phyloP scores from a whole-genome alignment of 768 basidiomycete species.

The Naganishia vaughanmartiniae region DNA sequence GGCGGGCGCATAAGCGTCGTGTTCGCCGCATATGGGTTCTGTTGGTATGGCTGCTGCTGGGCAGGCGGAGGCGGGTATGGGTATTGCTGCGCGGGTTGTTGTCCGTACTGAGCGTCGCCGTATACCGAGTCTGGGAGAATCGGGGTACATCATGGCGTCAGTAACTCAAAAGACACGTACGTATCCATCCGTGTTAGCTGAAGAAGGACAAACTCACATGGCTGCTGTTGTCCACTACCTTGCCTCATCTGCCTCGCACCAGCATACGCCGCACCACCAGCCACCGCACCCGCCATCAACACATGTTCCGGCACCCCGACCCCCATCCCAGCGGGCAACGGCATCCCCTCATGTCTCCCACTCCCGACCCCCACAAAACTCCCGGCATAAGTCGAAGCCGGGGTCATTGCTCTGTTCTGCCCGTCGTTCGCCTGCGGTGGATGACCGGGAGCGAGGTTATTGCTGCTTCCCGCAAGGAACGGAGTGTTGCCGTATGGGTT shows the following conservation, averaged over 20 bases:
- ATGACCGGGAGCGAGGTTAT: slow-evolving; percentile 6
- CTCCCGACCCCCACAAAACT: slow-evolving; percentile 21
- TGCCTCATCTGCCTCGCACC: background rate
- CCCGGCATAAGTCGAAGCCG: slow-evolving; percentile 6
- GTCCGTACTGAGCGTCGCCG: slow-evolving; percentile 10
- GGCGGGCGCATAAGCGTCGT: slow-evolving; percentile 1
- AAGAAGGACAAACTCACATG: slow-evolving; percentile 9
- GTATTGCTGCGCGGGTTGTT: slow-evolving; percentile 2
- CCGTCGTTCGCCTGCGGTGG: no score
- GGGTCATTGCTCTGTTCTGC: background rate
- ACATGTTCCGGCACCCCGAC: no score
- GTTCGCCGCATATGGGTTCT: slow-evolving; percentile 12
- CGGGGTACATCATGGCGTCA: no score
- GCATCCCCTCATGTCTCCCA: slow-evolving; percentile 16
- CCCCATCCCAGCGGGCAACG: background rate
- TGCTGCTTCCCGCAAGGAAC: no score
- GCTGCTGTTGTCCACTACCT: background rate
- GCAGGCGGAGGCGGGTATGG: background rate
- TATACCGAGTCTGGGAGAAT: slow-evolving; percentile 8
- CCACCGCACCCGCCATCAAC: background rate
- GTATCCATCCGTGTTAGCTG: background rate
- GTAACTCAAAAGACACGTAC: no score
- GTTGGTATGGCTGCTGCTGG: background rate
- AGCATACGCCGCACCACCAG: background rate
- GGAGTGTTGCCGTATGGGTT: background rate